Percentiles rank a stretch among this genome's conserved stretches.
phyloP scores from a whole-genome alignment of 768 basidiomycete species.

The Psilocybe sp. region DNA sequence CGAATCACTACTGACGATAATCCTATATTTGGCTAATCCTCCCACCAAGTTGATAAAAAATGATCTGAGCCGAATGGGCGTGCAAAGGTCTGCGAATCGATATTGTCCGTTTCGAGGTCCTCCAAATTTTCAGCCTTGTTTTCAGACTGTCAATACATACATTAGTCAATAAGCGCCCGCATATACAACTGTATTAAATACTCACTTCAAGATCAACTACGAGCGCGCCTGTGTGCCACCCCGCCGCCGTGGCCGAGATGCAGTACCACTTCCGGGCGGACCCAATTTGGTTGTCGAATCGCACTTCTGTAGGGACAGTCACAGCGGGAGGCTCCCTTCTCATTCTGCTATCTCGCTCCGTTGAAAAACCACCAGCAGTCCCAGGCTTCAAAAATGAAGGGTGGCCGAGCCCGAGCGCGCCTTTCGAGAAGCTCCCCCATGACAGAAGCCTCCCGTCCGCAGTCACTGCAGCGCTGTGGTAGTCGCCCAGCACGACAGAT shows the following conservation, averaged over 20 bases:
- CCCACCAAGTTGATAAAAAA: no score
- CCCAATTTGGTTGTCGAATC: slow-evolving; percentile 61
- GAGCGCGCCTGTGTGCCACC: slow-evolving; percentile 91
- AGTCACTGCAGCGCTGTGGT: slow-evolving; percentile 87
- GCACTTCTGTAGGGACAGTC: slow-evolving; percentile 62
- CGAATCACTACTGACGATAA: no score
- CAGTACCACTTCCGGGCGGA: slow-evolving; percentile 62
- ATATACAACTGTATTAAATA: no score
- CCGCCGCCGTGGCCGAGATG: slow-evolving; percentile 76
- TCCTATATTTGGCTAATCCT: no score
- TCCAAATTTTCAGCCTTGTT: no score
- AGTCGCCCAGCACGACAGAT: slow-evolving; percentile 88
- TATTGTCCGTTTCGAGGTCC: no score
- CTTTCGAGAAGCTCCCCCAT: slow-evolving; percentile 75
- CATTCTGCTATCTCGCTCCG: slow-evolving; percentile 30
- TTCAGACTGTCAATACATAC: no score
- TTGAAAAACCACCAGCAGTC: slow-evolving; percentile 56
- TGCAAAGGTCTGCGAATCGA: no score
- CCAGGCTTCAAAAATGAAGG: slow-evolving; percentile 52
- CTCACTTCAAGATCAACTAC: slow-evolving; percentile 81
- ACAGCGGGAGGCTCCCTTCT: slow-evolving; percentile 42
- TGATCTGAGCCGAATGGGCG: no score
- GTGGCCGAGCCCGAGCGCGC: slow-evolving; percentile 86
- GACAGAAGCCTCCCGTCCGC: slow-evolving; percentile 71
- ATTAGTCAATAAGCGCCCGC: no score